Percentiles rank a stretch among this genome's conserved stretches.
Conservation (phyloP, 202 grass and related monocot genomes). For the Digitaria exilis region DNA sequence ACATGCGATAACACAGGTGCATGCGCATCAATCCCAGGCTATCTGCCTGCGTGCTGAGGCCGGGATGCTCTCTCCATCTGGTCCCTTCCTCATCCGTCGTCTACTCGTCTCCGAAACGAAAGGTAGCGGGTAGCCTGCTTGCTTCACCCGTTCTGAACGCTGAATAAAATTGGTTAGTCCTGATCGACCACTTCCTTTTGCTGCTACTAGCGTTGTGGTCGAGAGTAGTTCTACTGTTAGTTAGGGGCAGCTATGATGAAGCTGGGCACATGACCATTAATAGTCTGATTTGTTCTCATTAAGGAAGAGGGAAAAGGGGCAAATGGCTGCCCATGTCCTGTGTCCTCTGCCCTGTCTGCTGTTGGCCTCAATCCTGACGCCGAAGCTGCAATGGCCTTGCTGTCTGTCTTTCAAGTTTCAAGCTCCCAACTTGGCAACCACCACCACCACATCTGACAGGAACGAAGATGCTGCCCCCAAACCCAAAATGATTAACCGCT, state of each 20-base stretch:
- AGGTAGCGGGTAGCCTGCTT: not conserved
- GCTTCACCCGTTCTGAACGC: not conserved
- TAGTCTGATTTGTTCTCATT: conserved; percentile 20
- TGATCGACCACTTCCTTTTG: not conserved
- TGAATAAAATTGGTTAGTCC: not conserved
- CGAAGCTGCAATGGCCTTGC: conserved; percentile 21
- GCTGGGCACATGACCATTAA: conserved; percentile 39
- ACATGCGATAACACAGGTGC: not conserved
- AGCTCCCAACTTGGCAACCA: conserved; percentile 10
- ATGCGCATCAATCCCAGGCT: not conserved
- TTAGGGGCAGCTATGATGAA: conserved; percentile 20
- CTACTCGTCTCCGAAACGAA: not conserved
- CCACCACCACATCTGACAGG: not conserved
- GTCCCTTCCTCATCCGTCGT: not conserved
- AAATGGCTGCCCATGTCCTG: conserved; percentile 29
- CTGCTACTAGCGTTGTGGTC: not conserved
- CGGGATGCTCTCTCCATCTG: not conserved
- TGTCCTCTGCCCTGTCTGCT: not conserved
- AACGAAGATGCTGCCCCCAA: not conserved
- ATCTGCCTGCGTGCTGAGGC: not conserved
- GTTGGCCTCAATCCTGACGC: not conserved
- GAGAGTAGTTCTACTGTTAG: not conserved
- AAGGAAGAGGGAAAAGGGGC: not conserved
- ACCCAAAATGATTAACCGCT: not conserved
- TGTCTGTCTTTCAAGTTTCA: conserved; percentile 14